Conservation (phyloP, 2,329 filamentous ascomycete genomes). For the Pezizomycotina sp. region DNA sequence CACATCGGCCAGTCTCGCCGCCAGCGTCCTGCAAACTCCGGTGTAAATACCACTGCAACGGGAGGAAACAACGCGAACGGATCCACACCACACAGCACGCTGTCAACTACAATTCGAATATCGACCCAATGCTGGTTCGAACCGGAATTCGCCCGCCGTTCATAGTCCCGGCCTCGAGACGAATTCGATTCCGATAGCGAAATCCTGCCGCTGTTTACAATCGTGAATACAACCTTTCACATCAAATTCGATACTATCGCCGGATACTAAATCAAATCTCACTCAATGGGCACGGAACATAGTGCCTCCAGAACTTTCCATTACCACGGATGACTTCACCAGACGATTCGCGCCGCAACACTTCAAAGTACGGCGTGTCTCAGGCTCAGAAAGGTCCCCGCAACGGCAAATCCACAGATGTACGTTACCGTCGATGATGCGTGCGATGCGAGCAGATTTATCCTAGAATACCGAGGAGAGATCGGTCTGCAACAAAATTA, state of each 20-base stretch:
- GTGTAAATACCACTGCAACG: too few species aligned
- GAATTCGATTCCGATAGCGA: constrained; percentile 15
- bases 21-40: constrained; percentile 14
- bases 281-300: constrained; percentile 10
- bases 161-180: constrained; percentile 18
- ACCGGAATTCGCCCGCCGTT: constrained; percentile 17
- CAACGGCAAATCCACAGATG: constrained; percentile 12
- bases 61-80: too few species aligned
- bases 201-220: constrained; percentile 15
- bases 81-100: too few species aligned
- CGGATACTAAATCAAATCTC: constrained; percentile 17
- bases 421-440: constrained; percentile 14
- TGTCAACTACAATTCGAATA: too few species aligned
- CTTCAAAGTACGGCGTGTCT: constrained; percentile 16
- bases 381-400: constrained; percentile 12
- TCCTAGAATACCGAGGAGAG: constrained; percentile 41
- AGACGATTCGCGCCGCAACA: constrained; percentile 10
- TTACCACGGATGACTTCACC: constrained; percentile 7
- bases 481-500: constrained; percentile 36
- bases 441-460: constrained; percentile 14
- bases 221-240: constrained; percentile 17
- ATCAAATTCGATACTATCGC: constrained; percentile 15
- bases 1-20: constrained; percentile 14
- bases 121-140: constrained; percentile 11
- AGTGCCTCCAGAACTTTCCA: constrained; percentile 8